Base-by-base conservation (phyloP, 176 grass and related monocot species). In the Urochloa ruziziensis region DNA sequence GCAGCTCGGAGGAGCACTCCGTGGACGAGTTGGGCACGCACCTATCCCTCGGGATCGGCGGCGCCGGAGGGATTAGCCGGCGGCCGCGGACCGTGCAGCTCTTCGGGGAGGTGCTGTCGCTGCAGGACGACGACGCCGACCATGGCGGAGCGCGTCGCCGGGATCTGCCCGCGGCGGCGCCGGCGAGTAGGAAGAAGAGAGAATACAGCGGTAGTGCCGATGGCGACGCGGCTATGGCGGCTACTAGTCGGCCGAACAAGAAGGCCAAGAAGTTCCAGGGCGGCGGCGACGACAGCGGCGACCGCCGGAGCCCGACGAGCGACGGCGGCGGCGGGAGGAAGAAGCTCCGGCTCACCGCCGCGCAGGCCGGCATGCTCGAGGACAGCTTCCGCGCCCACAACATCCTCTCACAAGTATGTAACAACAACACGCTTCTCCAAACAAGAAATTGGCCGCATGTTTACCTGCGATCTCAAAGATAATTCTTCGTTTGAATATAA, bases 341-440 rank as follows among this genome's bases (percentile, higher is more conserved):
- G 87, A 92, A 92, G 84, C 87, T 92, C 47, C 80, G 65, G 84
- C 87, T 92, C 19, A 92, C 70, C 19, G 6, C 14, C 2, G 70
- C 49, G 58, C 91, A 92, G 84, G 70, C 84, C 3, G 39, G 76
- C 37, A 10, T 87, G 47, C 84, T 92, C 3, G 91, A 92, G 72
- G 57, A 84, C 16, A 84, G 70, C 57, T 89, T 92, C 84, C 79
- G 87, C 42, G 47, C 63, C 23, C 91, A 84, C 75, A 81, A 73
- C 80, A 80, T 89, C 75, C 75, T 92, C 2, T 84, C 83, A 1
- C 87, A 85, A 27, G 91, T 92, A 81, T 0, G 77, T 30, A 37
- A 5, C n/a, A n/a, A n/a, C n/a, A n/a, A n/a, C n/a, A n/a, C n/a
- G n/a, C n/a, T n/a, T n/a, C n/a, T n/a, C n/a, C n/a, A n/a, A n/a